Conservation (phyloP, 2,329 filamentous ascomycete species). For the Epichloe coenophiala region DNA sequence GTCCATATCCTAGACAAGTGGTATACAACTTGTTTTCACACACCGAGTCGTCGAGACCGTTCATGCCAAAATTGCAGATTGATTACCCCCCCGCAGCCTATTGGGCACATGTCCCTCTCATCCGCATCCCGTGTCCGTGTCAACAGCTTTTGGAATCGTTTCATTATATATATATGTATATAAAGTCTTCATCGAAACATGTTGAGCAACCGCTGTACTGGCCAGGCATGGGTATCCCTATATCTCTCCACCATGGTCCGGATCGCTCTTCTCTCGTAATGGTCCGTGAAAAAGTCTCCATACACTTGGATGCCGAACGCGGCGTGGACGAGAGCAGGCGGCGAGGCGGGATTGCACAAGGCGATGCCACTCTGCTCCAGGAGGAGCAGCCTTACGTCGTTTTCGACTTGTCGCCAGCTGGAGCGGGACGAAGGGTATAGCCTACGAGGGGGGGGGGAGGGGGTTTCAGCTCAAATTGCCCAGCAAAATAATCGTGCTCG, state of each 20-base stretch:
- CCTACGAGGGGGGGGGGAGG: neutral
- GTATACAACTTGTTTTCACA: no score
- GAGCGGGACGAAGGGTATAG: constrained; percentile 14
- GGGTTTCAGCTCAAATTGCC: no score
- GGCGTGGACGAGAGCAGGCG: constrained; percentile 25
- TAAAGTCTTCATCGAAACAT: constrained; percentile 17
- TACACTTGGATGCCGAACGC: constrained; percentile 28
- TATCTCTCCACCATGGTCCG: constrained; percentile 30
- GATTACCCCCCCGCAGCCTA: no score
- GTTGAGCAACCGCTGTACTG: constrained; percentile 21
- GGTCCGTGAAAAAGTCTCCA: constrained; percentile 27
- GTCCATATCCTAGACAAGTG: no score
- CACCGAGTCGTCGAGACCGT: no score
- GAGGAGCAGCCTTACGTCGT: constrained; percentile 23
- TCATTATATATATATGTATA: neutral
- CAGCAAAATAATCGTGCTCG: no score
- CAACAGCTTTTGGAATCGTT: neutral
- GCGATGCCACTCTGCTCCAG: constrained; percentile 27
- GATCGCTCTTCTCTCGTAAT: constrained; percentile 23
- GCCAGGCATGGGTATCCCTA: constrained; percentile 27
- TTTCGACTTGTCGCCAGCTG: constrained; percentile 23
- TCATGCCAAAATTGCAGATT: no score
- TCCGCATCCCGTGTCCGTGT: neutral
- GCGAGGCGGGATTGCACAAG: constrained; percentile 23
- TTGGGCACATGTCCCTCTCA: neutral